Conservation (phyloP, 805 yeast genomes). For the Zygosaccharomyces kombuchaensis region DNA sequence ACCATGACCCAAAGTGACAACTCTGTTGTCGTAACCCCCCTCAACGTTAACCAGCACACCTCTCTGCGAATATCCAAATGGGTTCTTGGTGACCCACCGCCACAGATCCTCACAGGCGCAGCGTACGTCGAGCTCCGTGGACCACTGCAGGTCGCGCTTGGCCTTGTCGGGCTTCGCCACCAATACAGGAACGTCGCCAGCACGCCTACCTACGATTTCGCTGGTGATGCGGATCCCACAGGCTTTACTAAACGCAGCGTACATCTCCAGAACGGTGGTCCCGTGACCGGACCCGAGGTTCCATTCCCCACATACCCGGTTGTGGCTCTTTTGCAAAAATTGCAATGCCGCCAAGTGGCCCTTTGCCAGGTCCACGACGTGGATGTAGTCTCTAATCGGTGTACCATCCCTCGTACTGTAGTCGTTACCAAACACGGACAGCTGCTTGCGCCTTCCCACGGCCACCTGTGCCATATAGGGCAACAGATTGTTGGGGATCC, state of each 20-base stretch:
- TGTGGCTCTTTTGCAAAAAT: constrained; percentile 39
- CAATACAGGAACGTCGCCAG: constrained; percentile 71
- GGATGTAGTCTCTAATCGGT: constrained; percentile 77
- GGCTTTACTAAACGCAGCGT: constrained; percentile 58
- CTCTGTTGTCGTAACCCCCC: constrained; percentile 27
- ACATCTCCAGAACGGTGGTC: constrained; percentile 70
- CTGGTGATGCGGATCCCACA: constrained; percentile 61
- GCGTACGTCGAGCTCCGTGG: constrained; percentile 49
- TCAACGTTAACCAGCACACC: constrained; percentile 22
- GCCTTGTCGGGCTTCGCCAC: constrained; percentile 72
- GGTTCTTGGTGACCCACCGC: constrained; percentile 71
- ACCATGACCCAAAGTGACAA: constrained; percentile 31
- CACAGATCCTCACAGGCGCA: constrained; percentile 70
- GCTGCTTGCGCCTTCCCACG: constrained; percentile 60
- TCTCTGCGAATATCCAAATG: constrained; percentile 48
- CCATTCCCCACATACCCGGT: constrained; percentile 62
- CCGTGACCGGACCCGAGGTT: constrained; percentile 80
- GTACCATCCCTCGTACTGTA: constrained; percentile 72
- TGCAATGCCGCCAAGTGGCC: constrained; percentile 73
- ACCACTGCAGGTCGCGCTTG: constrained; percentile 60
- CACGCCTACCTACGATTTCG: constrained; percentile 62
- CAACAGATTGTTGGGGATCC: constrained; percentile 69
- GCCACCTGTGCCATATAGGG: constrained; percentile 80
- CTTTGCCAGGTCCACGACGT: constrained; percentile 71
- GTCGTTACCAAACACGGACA: constrained; percentile 68